A percentile compares a stretch with the other conserved stretches of the same genome.
Evolutionary conservation across 2,329 filamentous ascomycete genomes (phyloP).

Genomic region (Hymenoscyphus linearis): DNA sequence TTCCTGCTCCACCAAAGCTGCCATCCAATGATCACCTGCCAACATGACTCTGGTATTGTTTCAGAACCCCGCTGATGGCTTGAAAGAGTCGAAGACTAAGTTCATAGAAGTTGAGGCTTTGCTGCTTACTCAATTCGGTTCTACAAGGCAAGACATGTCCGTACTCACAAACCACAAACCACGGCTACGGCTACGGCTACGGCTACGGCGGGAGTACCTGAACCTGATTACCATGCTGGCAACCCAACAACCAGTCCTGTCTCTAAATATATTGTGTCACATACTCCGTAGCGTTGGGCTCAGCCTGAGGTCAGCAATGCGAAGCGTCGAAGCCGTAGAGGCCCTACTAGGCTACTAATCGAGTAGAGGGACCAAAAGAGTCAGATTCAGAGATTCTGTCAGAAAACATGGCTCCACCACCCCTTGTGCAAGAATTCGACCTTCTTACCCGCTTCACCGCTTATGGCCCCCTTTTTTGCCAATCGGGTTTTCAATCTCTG

Average conservation of each 20-base stretch:
- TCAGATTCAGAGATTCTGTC: neutral
- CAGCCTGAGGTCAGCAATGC: neutral
- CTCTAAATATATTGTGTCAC: neutral
- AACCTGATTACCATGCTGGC: neutral
- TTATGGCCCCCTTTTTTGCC: neutral
- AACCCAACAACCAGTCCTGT: neutral
- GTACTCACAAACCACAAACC: too few relatives aligned
- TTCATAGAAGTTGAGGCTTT: too few relatives aligned
- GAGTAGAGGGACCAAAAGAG: neutral
- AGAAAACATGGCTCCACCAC: neutral
- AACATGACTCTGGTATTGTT: neutral
- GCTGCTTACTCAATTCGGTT: neutral
- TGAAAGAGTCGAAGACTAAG: neutral
- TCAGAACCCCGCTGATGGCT: neutral
- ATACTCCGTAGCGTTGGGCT: neutral
- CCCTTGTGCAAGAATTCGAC: too few relatives aligned
- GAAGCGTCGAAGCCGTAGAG: too few relatives aligned
- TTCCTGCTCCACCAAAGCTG: neutral
- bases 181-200: neutral
- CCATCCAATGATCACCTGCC: neutral
- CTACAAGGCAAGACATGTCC: neutral
- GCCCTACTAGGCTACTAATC: too few relatives aligned
- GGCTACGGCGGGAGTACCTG: slow-evolving; percentile 6
- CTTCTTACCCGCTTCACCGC: neutral
- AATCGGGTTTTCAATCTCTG: too few relatives aligned